phyloP scores from a whole-genome alignment of 2,329 filamentous ascomycete species.

The Diaporthe capsici region DNA sequence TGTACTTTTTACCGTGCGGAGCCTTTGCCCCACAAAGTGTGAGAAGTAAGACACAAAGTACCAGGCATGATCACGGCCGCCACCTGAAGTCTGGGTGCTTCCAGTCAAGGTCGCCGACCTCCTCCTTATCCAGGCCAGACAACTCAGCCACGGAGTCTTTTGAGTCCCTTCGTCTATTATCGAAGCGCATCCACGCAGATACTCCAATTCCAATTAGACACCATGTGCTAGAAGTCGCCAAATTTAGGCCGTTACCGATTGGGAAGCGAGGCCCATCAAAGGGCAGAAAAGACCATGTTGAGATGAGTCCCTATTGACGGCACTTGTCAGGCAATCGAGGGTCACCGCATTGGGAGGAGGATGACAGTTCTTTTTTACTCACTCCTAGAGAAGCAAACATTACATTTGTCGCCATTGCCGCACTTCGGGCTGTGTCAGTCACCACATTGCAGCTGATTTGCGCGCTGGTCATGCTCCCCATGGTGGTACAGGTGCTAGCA shows the following conservation, averaged over 20 bases:
- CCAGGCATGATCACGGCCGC: constrained; percentile 48
- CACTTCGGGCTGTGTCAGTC: constrained; percentile 74
- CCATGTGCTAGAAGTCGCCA: constrained; percentile 71
- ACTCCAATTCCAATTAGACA: constrained; percentile 65
- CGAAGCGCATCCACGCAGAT: constrained; percentile 72
- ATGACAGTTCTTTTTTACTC: background rate
- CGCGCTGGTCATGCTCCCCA: constrained; percentile 75
- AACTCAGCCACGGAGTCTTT: constrained; percentile 70
- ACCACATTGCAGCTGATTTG: constrained; percentile 78
- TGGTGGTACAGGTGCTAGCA: constrained; percentile 70
- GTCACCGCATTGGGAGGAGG: background rate
- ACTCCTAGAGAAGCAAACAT: constrained; percentile 8
- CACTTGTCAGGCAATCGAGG: background rate
- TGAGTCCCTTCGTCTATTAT: constrained; percentile 71
- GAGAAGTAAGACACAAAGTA: background rate
- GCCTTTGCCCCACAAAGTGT: background rate
- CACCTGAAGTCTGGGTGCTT: constrained; percentile 77
- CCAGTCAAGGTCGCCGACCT: constrained; percentile 76
- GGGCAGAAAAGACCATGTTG: constrained; percentile 75
- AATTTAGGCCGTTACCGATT: constrained; percentile 79
- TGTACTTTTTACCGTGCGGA: background rate
- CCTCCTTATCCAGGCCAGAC: constrained; percentile 65
- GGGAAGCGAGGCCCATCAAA: constrained; percentile 75
- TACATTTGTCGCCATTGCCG: constrained; percentile 47
- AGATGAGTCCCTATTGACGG: constrained; percentile 54